Percentiles rank a stretch among this genome's conserved stretches.
Conservation (phyloP, 2,329 filamentous ascomycete species). For the Zymoseptoria crescenta region DNA sequence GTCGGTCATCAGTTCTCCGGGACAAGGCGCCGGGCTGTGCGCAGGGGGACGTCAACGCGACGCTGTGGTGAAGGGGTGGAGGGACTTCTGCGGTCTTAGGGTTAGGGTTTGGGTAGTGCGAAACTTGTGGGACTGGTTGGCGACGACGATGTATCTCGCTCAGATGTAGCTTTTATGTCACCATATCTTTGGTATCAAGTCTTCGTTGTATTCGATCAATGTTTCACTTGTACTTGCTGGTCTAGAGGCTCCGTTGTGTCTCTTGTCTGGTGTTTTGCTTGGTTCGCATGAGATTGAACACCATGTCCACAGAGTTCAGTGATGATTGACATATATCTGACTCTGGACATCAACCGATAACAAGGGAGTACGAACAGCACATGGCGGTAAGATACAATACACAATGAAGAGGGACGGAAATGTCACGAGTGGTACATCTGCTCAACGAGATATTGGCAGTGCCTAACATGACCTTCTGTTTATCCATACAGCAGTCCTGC, state of each 20-base stretch:
- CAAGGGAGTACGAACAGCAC: not conserved
- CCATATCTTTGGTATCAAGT: not conserved
- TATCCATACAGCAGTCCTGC: not conserved
- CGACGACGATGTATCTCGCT: not conserved
- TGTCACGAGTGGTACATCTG: not conserved
- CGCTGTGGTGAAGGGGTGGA: not conserved
- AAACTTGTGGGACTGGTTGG: not conserved
- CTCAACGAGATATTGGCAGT: not conserved
- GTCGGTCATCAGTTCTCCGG: too few species aligned
- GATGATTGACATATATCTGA: not conserved
- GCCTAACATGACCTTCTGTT: not conserved
- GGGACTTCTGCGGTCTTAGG: not conserved
- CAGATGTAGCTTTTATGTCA: not conserved
- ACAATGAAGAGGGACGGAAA: not conserved
- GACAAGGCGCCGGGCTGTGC: too few species aligned
- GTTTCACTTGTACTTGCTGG: not conserved
- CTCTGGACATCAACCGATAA: not conserved
- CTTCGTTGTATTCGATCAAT: not conserved
- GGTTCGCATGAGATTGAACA: not conserved
- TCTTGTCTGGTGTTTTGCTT: not conserved
- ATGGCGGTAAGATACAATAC: not conserved
- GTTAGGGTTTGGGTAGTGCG: slow-evolving; percentile 10
- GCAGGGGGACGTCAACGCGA: not conserved
- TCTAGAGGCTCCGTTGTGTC: not conserved
- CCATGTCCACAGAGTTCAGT: not conserved